Conservation (phyloP, 2,329 filamentous ascomycete species). For the Ilyonectria sp. region DNA sequence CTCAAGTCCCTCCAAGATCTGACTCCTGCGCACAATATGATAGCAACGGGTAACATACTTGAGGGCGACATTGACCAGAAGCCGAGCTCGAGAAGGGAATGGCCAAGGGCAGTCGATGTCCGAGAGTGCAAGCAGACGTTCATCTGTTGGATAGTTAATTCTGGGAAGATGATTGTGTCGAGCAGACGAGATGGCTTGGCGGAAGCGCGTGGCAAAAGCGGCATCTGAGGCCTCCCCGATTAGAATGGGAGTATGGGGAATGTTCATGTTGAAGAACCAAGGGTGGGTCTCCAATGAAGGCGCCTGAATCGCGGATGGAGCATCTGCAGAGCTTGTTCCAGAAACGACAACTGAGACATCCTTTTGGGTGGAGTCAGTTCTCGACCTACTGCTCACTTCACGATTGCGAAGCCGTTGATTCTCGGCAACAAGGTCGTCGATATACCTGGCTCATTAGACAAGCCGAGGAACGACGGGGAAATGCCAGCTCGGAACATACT, state of each 20-base stretch:
- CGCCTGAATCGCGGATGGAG: conserved; percentile 34
- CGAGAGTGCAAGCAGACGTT: conserved; percentile 46
- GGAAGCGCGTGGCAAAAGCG: conserved; percentile 55
- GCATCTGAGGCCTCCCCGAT: conserved; percentile 56
- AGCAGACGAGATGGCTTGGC: conserved; percentile 52
- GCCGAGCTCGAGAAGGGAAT: conserved; percentile 49
- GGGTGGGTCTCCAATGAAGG: conserved; percentile 45
- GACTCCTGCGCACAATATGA: conserved; percentile 58
- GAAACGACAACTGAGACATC: conserved; percentile 30
- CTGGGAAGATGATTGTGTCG: conserved; percentile 52
- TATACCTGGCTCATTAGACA: conserved; percentile 45
- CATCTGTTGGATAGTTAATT: conserved; percentile 53
- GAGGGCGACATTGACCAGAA: conserved; percentile 56
- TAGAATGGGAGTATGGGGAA: conserved; percentile 53
- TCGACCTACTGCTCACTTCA: conserved; percentile 31
- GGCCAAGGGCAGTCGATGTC: conserved; percentile 56
- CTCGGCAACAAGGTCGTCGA: conserved; percentile 54
- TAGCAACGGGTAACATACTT: conserved; percentile 58
- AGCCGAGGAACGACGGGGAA: background rate
- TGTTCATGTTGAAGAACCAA: conserved; percentile 55
- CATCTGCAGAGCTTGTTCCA: conserved; percentile 22
- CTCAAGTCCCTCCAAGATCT: conserved; percentile 55
- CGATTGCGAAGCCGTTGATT: conserved; percentile 49
- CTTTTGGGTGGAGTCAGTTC: conserved; percentile 28
- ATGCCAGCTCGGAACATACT: conserved; percentile 33